Base-by-base conservation (phyloP, 139 green algal species). In the Protoeuglena noctilucae region DNA sequence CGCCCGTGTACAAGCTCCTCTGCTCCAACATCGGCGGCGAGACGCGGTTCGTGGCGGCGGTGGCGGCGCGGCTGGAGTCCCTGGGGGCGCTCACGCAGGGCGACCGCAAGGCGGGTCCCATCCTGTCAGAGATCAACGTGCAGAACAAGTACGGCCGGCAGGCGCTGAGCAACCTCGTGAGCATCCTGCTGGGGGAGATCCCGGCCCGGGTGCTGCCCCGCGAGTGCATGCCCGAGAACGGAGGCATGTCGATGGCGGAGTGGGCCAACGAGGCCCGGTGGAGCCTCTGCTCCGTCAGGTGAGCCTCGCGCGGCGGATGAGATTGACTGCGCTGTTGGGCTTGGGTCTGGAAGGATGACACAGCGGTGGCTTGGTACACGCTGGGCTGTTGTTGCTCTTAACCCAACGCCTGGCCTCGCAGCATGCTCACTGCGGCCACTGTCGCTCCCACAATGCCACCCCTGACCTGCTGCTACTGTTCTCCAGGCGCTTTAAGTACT, bases 1-100 rank as follows among this genome's bases (percentile, higher is more conserved):
- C 73, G 21, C 81, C 81, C 21, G 58, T 75, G 54, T 91, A 88
- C 68, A 53, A 73, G 46, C 69, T 89, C 22, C 48, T 85, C 17
- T 61, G 62, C 40, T 75, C 69, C 3, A 51, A 74, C 30, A 66
- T 76, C 9, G 64, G 58, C 14, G 80, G 80, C 5, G 79, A 85
- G 68, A 56, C 63, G 46, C 70, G 79, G 22, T 74, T 74, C 30
- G 67, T 58, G 3, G 72, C 67, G 14, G 21, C 51, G 2, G 62
- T 62, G 7, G 63, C 67, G n/a, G 52, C 49, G 31, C 62, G 67
- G 4, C 67, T 74, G n/a, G 31, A 66, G 31, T 51, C 25, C 3
- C 56, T 74, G 22, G 67, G 67, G 5, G 67, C 67, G 1, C 40
- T 72, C 23, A 39, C 58, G 24, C 56, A 63, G 28, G 67, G 65